Conservation (phyloP, 2,329 filamentous ascomycete species). For the Drechslerella dactyloides region DNA sequence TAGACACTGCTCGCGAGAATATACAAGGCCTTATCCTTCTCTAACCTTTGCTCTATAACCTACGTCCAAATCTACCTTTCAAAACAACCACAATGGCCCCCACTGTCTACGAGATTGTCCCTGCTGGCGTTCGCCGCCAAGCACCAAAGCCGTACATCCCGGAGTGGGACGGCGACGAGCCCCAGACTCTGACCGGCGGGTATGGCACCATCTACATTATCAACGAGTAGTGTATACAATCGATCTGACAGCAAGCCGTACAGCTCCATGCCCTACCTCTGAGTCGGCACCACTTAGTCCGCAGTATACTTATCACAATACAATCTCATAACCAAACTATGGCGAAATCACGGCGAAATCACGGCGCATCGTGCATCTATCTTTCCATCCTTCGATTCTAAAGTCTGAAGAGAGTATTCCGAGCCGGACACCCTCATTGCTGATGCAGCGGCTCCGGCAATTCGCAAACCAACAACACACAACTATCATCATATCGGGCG, state of each 20-base stretch:
- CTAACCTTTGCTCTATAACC: too few relatives aligned
- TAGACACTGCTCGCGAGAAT: too few relatives aligned
- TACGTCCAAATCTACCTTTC: background rate
- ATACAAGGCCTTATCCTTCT: too few relatives aligned
- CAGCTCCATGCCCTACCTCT: slow-evolving; percentile 46
- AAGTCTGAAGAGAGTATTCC: background rate
- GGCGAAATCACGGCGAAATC: too few relatives aligned
- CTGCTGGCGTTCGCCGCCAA: slow-evolving; percentile 23
- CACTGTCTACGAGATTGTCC: slow-evolving; percentile 4
- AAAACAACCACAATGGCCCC: slow-evolving; percentile 17
- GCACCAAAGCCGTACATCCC: slow-evolving; percentile 49
- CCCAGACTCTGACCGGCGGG: slow-evolving; percentile 40
- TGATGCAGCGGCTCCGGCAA: slow-evolving; percentile 14
- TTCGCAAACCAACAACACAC: slow-evolving; percentile 10
- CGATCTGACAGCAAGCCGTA: background rate
- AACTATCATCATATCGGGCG: background rate
- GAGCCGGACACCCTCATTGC: slow-evolving; percentile 13
- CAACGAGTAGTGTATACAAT: background rate
- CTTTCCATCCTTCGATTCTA: too few relatives aligned
- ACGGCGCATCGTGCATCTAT: too few relatives aligned
- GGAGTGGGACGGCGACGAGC: slow-evolving; percentile 48
- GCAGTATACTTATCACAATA: background rate
- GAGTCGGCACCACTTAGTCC: background rate
- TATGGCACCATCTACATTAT: slow-evolving; percentile 18
- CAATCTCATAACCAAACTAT: background rate